Percentiles rank a stretch among this genome's conserved stretches.
These are phyloP conservation scores for Capsicum baccatum DNA, from an alignment of 257 asterid species.

Conservation along the genomic window DNA sequence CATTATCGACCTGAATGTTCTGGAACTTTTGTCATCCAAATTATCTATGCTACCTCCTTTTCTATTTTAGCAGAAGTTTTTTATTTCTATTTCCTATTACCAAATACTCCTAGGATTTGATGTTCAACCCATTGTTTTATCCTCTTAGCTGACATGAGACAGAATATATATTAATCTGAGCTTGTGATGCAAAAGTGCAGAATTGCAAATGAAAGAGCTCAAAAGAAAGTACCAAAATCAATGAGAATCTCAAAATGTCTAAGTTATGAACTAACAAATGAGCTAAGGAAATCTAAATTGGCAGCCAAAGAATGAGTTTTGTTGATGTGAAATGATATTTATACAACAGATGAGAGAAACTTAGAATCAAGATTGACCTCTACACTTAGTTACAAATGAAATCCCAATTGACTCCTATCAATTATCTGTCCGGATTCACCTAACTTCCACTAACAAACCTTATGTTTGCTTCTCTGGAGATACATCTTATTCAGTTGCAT, in stretches of 20 bases:
- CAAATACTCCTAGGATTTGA: background rate
- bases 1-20: background rate
- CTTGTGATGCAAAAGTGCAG: conserved; percentile 22
- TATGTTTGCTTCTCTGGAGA: background rate
- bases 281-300: conserved; percentile 6
- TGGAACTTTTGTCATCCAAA: background rate
- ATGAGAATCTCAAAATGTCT: conserved; percentile 9
- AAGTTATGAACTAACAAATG: conserved; percentile 7
- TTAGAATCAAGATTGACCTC: background rate
- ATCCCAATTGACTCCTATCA: background rate
- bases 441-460: background rate
- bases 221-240: background rate
- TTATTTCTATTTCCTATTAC: background rate
- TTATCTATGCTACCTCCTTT: background rate
- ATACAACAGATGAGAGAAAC: background rate
- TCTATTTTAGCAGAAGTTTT: background rate
- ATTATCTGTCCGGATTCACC: conserved; percentile 17
- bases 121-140: background rate
- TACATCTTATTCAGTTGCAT: conserved; percentile 15
- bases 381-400: background rate
- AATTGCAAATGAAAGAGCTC: background rate
- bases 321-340: background rate
- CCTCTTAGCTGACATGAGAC: background rate
- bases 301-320: background rate
- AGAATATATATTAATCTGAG: background rate